Conservation (phyloP, 2,329 filamentous ascomycete genomes). For the Chrysoporthe austroafricana region DNA sequence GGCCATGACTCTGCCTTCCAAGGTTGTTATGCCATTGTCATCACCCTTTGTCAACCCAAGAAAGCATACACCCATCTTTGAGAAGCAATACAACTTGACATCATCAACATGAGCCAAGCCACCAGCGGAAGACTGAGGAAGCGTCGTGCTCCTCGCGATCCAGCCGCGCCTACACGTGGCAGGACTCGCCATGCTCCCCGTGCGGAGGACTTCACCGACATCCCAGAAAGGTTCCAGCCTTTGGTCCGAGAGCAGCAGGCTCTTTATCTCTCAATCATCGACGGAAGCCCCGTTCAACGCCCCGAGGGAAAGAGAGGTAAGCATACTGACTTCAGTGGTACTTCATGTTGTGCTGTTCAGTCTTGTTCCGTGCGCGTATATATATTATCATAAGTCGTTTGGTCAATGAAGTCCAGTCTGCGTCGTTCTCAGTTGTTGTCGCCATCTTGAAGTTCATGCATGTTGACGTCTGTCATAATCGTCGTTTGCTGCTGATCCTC, state of each 20-base stretch:
- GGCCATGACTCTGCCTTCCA: neutral
- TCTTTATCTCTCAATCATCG: neutral
- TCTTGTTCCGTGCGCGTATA: neutral
- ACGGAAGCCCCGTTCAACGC: neutral
- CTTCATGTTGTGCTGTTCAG: neutral
- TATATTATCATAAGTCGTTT: neutral
- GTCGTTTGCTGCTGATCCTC: neutral
- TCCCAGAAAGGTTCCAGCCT: neutral
- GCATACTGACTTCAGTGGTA: neutral
- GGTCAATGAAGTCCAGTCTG: no score
- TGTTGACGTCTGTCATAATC: neutral
- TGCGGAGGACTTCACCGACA: neutral
- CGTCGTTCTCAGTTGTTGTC: no score
- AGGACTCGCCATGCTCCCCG: neutral
- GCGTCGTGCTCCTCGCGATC: neutral
- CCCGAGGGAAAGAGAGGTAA: neutral
- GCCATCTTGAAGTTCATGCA: no score
- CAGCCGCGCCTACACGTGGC: neutral
- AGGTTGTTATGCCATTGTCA: neutral
- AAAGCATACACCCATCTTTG: neutral
- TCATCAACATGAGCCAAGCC: neutral
- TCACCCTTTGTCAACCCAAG: neutral
- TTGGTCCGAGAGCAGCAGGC: neutral
- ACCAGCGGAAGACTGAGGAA: neutral
- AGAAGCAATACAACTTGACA: neutral